Evolutionary conservation across 441 rosid genomes (phyloP), one percentile per base, ranked within the genome.

Genomic region (Jatropha multifida): DNA sequence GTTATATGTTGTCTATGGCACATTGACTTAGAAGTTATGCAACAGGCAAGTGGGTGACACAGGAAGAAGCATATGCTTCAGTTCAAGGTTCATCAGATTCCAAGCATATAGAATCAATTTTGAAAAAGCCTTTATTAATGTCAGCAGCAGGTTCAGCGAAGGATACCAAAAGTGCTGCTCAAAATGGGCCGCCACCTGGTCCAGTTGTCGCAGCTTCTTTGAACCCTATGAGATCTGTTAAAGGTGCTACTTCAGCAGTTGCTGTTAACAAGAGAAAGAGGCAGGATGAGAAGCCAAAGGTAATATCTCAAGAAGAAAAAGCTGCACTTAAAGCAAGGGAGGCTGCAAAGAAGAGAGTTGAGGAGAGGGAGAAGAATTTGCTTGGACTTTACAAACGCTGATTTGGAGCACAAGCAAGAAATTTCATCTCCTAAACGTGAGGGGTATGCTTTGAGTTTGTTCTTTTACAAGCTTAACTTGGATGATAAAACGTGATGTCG

Each of bases 321-420:
- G 90, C 93, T 73, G 99, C 98, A 14, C 86, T 90, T 60, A 94
- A 85, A 83, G 97, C 96, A 3, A 89, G 99, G 82, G 99, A 90
- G 83, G 98, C 99, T 81, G 97, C 65, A 27, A 61, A 61, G 65
- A 61, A 88, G 90, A 90, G 97, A 80, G 96, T 93, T 51, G 97
- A 95, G 81, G 86, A 90, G 74, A 88, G 99, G 79, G 98, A 95
- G 82, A 93, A 93, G 81, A 69, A 91, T 42, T 84, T 92, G 83
- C 97, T 90, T 64, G 98, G 99, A 56, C 90, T 94, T 77, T 94
- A 93, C 85, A 85, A 88, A 67, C 87, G 71, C 69, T 94, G 89
- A 94, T 75, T 61, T 65, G 49, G 46, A 66, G 46, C 42, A 7
- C 10, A 51, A 42, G 18, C 52, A 17, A 40, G 26, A 32, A 7